Percentiles rank a stretch among this genome's conserved stretches.
phyloP scores from a whole-genome alignment of 2,329 filamentous ascomycete genomes.

The Botrytis hyacinthi region DNA sequence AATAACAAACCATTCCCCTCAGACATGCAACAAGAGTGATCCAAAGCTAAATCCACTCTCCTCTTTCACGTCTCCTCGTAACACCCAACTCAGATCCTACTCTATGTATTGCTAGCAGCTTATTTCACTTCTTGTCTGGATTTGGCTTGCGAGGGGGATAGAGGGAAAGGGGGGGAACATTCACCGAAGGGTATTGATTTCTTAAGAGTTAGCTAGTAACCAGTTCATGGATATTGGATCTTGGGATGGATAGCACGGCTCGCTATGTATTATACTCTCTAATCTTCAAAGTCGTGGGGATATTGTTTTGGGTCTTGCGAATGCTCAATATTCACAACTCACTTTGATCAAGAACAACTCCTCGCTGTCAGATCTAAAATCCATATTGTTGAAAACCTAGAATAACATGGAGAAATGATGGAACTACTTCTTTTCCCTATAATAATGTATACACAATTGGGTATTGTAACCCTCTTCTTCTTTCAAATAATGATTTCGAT shows the following conservation, averaged over 20 bases:
- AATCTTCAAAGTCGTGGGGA: not conserved
- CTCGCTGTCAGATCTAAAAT: too few species aligned
- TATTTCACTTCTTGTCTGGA: not conserved
- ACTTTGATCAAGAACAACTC: not conserved
- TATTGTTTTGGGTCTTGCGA: not conserved
- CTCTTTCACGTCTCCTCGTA: not conserved
- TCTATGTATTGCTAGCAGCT: not conserved
- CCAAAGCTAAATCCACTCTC: not conserved
- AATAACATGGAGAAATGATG: not conserved
- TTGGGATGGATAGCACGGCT: too few species aligned
- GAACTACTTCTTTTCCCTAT: not conserved
- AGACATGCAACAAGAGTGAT: not conserved
- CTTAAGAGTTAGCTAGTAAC: accelerated
- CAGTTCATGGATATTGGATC: not conserved
- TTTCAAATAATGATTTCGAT: not conserved
- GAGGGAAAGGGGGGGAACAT: not conserved
- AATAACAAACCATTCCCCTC: not conserved
- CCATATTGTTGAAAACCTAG: not conserved
- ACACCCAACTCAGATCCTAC: not conserved
- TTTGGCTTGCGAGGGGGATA: not conserved
- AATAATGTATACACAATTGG: not conserved
- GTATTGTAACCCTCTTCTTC: not conserved
- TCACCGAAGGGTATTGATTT: not conserved
- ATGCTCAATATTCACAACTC: not conserved
- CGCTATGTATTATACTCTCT: not conserved